Conservation (phyloP, 148 eudicot genomes). For the Rhododendron kiyosumense region DNA sequence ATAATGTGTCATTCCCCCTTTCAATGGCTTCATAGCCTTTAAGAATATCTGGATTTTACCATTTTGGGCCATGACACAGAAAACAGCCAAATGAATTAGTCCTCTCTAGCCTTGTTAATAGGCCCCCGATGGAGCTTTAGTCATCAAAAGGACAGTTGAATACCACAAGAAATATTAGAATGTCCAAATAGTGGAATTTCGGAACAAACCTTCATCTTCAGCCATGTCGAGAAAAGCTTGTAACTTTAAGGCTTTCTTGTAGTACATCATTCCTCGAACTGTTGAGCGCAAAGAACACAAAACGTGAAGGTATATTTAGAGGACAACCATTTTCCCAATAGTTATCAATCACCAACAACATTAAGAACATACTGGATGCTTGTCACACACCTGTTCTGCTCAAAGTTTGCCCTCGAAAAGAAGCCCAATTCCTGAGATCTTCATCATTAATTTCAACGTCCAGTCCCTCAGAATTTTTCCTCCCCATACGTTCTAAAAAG, state of each 20-base stretch:
- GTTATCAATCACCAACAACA: neutral
- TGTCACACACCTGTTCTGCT: constrained; percentile 68
- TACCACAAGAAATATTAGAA: neutral
- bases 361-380: neutral
- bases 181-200: neutral
- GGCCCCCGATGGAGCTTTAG: neutral
- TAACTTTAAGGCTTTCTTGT: constrained; percentile 76
- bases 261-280: constrained; percentile 99
- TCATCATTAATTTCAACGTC: constrained; percentile 41
- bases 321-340: neutral
- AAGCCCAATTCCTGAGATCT: constrained; percentile 82
- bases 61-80: constrained; percentile 5
- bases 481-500: constrained; percentile 66
- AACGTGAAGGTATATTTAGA: neutral
- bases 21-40: constrained; percentile 74
- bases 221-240: constrained; percentile 99
- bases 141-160: neutral
- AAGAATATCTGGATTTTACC: constrained; percentile 60
- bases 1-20: constrained; percentile 57
- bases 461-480: constrained; percentile 37
- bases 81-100: neutral
- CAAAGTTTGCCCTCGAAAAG: constrained; percentile 86
- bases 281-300: constrained; percentile 18
- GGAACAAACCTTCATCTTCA: constrained; percentile 68
- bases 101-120: constrained; percentile 1